These are phyloP conservation scores for Setaria viridis DNA, from an alignment of 202 grass and related monocot genomes.

Conservation along the genomic window DNA sequence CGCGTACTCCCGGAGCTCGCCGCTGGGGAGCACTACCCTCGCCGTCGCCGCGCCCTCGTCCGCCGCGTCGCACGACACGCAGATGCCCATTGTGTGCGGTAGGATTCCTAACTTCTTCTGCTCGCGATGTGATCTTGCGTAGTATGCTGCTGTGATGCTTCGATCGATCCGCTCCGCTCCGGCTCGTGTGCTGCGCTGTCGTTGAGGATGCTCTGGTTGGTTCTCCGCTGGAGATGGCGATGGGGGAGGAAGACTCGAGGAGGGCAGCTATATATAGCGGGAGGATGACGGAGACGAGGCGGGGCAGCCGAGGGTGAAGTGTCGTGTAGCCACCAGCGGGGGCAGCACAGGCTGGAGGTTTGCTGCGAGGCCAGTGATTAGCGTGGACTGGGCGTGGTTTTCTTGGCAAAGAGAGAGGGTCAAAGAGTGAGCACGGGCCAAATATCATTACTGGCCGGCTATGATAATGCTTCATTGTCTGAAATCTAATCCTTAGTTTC, in stretches of 20 bases:
- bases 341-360: conserved; percentile 64
- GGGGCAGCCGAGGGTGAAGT: conserved; percentile 33
- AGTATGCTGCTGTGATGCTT: conserved; percentile 1
- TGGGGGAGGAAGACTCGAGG: neutral
- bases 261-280: conserved; percentile 37
- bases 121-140: neutral
- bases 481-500: neutral
- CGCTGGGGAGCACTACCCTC: conserved; percentile 67
- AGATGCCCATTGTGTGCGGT: conserved; percentile 59
- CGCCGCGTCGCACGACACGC: conserved; percentile 52
- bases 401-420: conserved; percentile 9
- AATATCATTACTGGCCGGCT: neutral
- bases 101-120: neutral
- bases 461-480: neutral
- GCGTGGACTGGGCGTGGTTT: conserved; percentile 33
- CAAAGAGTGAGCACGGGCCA: neutral
- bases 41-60: conserved; percentile 44
- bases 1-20: conserved; percentile 70
- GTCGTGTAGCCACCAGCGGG: conserved; percentile 51
- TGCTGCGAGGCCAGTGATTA: conserved; percentile 13
- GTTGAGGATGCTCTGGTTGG: neutral
- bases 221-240: conserved; percentile 42
- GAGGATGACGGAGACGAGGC: neutral
- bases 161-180: neutral
- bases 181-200: neutral